These are phyloP conservation scores for Linum usitatissimum DNA, from an alignment of 345 rosid species.

Conservation along the genomic window DNA sequence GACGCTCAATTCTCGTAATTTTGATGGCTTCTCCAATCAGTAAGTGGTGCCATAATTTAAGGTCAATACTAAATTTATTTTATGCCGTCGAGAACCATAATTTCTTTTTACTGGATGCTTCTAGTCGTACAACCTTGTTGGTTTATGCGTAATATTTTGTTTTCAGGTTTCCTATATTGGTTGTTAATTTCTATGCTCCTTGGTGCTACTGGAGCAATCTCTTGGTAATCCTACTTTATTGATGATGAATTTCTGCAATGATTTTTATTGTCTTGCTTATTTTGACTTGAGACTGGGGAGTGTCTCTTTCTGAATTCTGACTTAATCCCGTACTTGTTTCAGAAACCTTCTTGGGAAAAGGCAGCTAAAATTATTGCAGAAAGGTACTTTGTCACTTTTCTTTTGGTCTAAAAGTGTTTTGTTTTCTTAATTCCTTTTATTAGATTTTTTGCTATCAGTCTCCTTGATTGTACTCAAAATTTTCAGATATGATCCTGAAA, in stretches of 20 bases:
- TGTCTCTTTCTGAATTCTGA: background rate
- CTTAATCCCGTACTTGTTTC: conserved; percentile 22
- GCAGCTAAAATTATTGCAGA: conserved; percentile 39
- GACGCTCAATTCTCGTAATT: conserved; percentile 42
- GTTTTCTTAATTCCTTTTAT: conserved; percentile 7
- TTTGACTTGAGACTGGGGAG: background rate
- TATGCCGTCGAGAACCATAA: too few species aligned
- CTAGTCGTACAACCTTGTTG: conserved; percentile 1
- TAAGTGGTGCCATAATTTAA: conserved; percentile 31
- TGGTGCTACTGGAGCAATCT: conserved; percentile 98
- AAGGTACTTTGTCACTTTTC: background rate
- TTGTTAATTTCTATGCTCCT: conserved; percentile 90
- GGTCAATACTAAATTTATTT: background rate
- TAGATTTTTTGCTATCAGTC: conserved; percentile 4
- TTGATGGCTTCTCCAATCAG: conserved; percentile 65
- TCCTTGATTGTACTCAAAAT: conserved; percentile 11
- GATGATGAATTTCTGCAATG: background rate
- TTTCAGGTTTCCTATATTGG: conserved; percentile 77
- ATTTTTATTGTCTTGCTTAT: background rate
- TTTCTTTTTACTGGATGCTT: conserved; percentile 4
- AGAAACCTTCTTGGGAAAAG: conserved; percentile 99
- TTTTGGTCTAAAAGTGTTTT: background rate
- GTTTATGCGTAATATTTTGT: conserved; percentile 13
- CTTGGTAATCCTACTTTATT: conserved; percentile 41
- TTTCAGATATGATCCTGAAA: conserved; percentile 82